Evolutionary conservation across 176 grass and related monocot species (phyloP), one percentile per base, ranked within the genome.

Genomic region (Aegilops speltoides): DNA sequence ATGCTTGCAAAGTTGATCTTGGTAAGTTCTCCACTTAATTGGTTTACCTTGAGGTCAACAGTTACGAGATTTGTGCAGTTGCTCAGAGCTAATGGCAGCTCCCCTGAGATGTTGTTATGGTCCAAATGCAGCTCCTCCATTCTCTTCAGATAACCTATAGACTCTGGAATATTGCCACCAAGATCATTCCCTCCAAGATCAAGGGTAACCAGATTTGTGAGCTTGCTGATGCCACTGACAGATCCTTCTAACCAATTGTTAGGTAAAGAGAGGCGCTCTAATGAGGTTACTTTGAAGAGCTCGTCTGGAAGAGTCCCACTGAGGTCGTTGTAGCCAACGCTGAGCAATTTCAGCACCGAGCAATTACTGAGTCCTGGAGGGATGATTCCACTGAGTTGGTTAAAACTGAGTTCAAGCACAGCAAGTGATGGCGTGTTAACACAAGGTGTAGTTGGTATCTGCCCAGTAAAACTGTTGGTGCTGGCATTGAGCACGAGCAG

Each of bases 401-500:
- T 90, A 0, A 25, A 70, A n/a, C 38, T 33, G 14, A 86, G 77
- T 4, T 86, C 88, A 34, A 90, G 83, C n/a, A 46, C 40, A 22
- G 34, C 11, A 6, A 92, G 15, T 11, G 22, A 74, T 9, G 86
- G 79, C 0, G 64, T 8, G 2, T 2, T 82, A 6, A 36, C 77
- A 89, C 3, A 63, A 16, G 0, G 50, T 2, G 6, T 0, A 8
- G 32, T 29, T 20, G 80, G 84, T 22, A 93, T 41, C 12, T 33
- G 46, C 0, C 91, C 84, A 12, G 33, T 87, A 28, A 92, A 92
- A 41, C 91, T 81, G 10, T 92, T 92, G 9, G 60, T 87, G 76
- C 84, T 92, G 7, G 80, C 84, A 66, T 92, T 87, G 4, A 92
- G 68, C 0, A 4, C 60, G 24, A 81, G 19, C n/a, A 89, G 50